Base-by-base conservation (phyloP, 192 early-diverging fungal genomes). In the Phlyctochytrium planicorne region DNA sequence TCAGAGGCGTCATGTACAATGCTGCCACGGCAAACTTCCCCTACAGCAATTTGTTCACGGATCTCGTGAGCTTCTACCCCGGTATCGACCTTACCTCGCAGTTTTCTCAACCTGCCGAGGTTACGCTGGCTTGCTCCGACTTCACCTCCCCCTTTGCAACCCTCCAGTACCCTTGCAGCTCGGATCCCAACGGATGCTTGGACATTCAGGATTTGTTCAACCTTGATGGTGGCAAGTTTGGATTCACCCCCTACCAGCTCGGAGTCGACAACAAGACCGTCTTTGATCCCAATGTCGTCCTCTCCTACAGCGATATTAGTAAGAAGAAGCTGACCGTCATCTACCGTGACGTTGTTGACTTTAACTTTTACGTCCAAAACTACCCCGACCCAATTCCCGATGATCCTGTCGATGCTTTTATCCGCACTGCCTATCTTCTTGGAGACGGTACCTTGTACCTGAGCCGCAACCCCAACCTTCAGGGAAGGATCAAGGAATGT, bases 351-450 rank as follows among this genome's bases (percentile, higher is more conserved):
- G 65, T 71, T 6, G 31, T 78, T 34, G 59, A 78, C 50, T 62
- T 78, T 3, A 55, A 72, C 59, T 78, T 63, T 30, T 31, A 53
- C 23, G 17, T 24, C 16, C 30, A 50, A 30, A 63, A 63, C 2
- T 40, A 36, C 32, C 69, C 65, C 2, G 32, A 6, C 10, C 10
- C 6, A 20, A 47, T 66, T 2, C 23, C 63, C 2, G 36, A 52
- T 55, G 68, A 78, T 37, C 53, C 57, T 6, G 65, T 70, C 25
- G 71, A 78, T 32, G 16, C 25, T 4, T 65, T 75, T 91, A 75
- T 93, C 82, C 68, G 93, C 85, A 72, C 20, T 92, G 87, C 59
- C 89, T 16, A n/a, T 14, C 34, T 55, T n/a, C 72, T 74, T 78
- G 52, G 82, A 72, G 68, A 80, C 81, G 47, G 94, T 89, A 30